These are phyloP conservation scores for Annulohypoxylon bovei DNA, from an alignment of 495 filamentous ascomycete genomes.

Conservation along the genomic window DNA sequence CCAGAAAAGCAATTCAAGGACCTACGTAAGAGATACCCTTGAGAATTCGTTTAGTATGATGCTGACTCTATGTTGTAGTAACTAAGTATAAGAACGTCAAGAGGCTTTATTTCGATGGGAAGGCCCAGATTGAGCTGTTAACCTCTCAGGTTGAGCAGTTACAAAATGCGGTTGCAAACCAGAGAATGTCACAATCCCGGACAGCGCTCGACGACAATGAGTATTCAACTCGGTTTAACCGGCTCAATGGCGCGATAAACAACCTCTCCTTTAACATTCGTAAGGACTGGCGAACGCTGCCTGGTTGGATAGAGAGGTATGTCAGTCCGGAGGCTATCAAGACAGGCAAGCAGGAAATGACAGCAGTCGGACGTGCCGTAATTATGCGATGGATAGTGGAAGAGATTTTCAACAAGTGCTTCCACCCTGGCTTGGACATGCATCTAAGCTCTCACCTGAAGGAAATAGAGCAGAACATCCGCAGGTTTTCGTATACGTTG, in stretches of 20 bases:
- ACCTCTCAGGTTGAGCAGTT: conserved; percentile 91
- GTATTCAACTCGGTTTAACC: conserved; percentile 88
- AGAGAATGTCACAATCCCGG: conserved; percentile 91
- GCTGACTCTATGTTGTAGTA: conserved; percentile 61
- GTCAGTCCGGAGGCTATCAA: conserved; percentile 85
- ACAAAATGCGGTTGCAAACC: conserved; percentile 95
- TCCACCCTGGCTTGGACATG: conserved; percentile 86
- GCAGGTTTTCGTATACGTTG: conserved; percentile 72
- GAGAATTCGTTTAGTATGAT: neutral
- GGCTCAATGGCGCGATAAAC: conserved; percentile 93
- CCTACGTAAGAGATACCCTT: conserved; percentile 64
- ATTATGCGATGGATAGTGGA: conserved; percentile 92
- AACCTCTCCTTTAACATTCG: conserved; percentile 95
- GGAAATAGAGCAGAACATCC: conserved; percentile 88
- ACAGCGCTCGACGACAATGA: conserved; percentile 97
- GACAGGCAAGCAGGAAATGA: conserved; percentile 95
- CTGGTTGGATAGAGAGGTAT: conserved; percentile 76
- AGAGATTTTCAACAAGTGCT: conserved; percentile 88
- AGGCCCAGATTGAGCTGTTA: conserved; percentile 86
- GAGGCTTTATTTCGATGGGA: conserved; percentile 95
- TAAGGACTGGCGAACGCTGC: conserved; percentile 87
- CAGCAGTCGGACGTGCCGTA: conserved; percentile 87
- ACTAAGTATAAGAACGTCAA: conserved; percentile 98
- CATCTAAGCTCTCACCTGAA: conserved; percentile 81
- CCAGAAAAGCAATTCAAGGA: conserved; percentile 69